Evolutionary conservation across 2,329 filamentous ascomycete genomes (phyloP).

Genomic region (Hymenoscyphus salicellus): DNA sequence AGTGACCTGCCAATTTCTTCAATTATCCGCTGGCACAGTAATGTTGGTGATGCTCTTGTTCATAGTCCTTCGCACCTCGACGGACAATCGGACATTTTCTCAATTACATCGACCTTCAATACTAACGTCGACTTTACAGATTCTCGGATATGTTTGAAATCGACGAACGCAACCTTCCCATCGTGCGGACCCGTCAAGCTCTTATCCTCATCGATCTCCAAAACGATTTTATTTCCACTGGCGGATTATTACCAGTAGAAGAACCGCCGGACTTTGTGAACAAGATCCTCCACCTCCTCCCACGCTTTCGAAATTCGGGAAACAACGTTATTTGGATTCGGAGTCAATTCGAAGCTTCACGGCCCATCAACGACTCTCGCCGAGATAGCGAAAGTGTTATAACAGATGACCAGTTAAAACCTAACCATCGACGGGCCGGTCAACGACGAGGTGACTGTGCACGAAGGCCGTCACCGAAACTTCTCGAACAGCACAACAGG

Average conservation of each 20-base stretch:
- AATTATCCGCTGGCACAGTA: neutral
- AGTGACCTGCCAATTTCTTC: slow-evolving; percentile 7
- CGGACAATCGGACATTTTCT: neutral
- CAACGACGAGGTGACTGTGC: slow-evolving; percentile 3
- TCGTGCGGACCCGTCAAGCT: slow-evolving; percentile 61
- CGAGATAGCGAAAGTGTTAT: slow-evolving; percentile 34
- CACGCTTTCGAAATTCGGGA: slow-evolving; percentile 68
- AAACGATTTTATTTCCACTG: slow-evolving; percentile 75
- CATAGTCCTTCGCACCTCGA: neutral
- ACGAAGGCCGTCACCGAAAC: slow-evolving; percentile 14
- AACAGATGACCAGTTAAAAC: slow-evolving; percentile 30
- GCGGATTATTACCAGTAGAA: slow-evolving; percentile 64
- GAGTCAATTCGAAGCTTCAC: slow-evolving; percentile 66
- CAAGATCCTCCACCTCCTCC: slow-evolving; percentile 63
- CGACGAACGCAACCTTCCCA: slow-evolving; percentile 53
- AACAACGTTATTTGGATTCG: slow-evolving; percentile 77
- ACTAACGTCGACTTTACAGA: slow-evolving; percentile 22
- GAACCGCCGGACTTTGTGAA: slow-evolving; percentile 64
- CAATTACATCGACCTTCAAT: neutral
- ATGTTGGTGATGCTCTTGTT: neutral
- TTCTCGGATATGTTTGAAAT: slow-evolving; percentile 51
- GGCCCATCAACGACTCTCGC: slow-evolving; percentile 50
- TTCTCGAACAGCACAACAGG: slow-evolving; percentile 19
- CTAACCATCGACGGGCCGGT: slow-evolving; percentile 8
- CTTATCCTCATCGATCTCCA: slow-evolving; percentile 84